A percentile compares a stretch with the other conserved stretches of the same genome.
phyloP scores from a whole-genome alignment of 2,329 filamentous ascomycete species.

The Microdochium bolleyi region DNA sequence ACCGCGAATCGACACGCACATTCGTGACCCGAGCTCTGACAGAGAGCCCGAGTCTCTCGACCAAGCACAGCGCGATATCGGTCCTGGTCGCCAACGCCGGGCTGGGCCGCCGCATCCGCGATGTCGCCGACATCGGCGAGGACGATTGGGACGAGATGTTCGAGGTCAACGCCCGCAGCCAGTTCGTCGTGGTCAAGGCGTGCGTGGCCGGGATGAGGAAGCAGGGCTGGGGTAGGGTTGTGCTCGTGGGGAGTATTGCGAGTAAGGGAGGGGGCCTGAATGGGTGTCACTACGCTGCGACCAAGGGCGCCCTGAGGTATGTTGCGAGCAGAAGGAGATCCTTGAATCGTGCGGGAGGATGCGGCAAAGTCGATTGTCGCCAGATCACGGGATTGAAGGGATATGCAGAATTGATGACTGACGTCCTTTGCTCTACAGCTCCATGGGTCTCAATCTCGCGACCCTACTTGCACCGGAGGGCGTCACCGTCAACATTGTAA shows the following conservation, averaged over 20 bases:
- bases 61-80: constrained; percentile 18
- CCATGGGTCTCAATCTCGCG: constrained; percentile 24
- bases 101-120: constrained; percentile 21
- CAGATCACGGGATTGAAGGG: too few relatives aligned
- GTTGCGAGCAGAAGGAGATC: neutral
- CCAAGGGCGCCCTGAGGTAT: constrained; percentile 17
- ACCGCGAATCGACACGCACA: constrained; percentile 14
- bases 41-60: constrained; percentile 7
- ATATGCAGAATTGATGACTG: too few relatives aligned
- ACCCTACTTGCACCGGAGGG: constrained; percentile 22
- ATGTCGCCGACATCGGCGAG: constrained; percentile 21
- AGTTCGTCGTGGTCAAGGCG: constrained; percentile 23
- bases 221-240: constrained; percentile 21
- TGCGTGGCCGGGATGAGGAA: constrained; percentile 20
- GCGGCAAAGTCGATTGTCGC: too few relatives aligned
- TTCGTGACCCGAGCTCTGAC: constrained; percentile 11
- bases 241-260: constrained; percentile 24
- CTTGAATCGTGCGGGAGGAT: neutral
- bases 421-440: constrained; percentile 10
- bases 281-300: constrained; percentile 25
- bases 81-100: constrained; percentile 24
- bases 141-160: constrained; percentile 27
- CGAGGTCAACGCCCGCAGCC: constrained; percentile 23
- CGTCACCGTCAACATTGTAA: constrained; percentile 24
- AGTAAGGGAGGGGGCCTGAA: constrained; percentile 23